These are phyloP conservation scores for Sclerotinia glacialis DNA, from an alignment of 2,329 filamentous ascomycete genomes.

Conservation along the genomic window DNA sequence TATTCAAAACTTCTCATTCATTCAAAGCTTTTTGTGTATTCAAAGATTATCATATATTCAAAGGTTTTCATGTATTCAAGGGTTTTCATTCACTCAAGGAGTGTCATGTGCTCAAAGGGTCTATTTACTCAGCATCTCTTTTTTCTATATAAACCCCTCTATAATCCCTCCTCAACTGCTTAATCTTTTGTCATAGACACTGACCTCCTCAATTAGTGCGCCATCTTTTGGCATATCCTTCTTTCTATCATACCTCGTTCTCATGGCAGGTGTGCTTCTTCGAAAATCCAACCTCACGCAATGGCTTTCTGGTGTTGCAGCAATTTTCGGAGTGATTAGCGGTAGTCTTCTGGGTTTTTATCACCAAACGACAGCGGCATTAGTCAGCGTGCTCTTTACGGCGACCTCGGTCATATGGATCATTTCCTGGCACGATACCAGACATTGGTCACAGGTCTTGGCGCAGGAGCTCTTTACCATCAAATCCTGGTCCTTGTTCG, in stretches of 20 bases:
- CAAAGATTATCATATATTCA: neutral
- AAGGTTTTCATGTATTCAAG: neutral
- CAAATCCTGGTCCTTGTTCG: neutral
- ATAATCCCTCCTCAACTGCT: too few relatives aligned
- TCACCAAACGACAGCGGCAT: neutral
- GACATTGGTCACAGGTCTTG: neutral
- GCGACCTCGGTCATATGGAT: neutral
- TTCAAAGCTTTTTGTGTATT: neutral
- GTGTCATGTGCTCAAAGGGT: neutral
- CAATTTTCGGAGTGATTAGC: neutral
- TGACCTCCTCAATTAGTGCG: neutral
- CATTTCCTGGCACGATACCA: neutral
- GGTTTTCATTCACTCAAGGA: neutral
- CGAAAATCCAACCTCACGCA: neutral
- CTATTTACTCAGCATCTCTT: too few relatives aligned
- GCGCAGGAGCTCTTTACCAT: neutral
- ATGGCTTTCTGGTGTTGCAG: neutral
- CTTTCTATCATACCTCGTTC: neutral
- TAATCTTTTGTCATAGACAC: neutral
- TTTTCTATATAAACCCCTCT: neutral
- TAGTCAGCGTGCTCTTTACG: neutral
- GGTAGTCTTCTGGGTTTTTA: neutral
- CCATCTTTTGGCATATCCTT: neutral
- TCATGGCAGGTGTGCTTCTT: neutral
- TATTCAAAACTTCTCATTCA: fast-evolving